Base-by-base conservation (phyloP, 805 yeast genomes). In the Citeromyces matritensis region DNA sequence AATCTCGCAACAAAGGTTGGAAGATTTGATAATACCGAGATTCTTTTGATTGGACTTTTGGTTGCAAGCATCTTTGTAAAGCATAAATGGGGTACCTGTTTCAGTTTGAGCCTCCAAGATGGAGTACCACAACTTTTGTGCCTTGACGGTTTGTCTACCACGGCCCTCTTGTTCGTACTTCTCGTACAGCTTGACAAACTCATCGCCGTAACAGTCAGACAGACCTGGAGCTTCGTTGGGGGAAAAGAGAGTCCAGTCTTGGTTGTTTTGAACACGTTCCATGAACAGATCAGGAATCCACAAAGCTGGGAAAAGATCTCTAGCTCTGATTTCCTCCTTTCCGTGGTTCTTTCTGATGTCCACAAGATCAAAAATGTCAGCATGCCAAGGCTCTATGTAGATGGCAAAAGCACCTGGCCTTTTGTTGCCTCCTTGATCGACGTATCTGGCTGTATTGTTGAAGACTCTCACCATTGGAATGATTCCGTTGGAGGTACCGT, bases 371-470 rank as follows among this genome's bases (percentile, higher is more conserved):
- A 69, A 63, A 38, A 69, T 60, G 47, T 69, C 76, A 6, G 73
- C 53, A 46, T 69, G 77, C 77, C 77, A 69, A 45, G 77, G 76
- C 51, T 69, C 77, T 32, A 69, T 47, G 49, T 69, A 69, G 33
- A 69, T 49, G 13, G 76, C 76, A 49, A 69, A 67, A 9, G 76
- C 76, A 45, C 77, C 77, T 10, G 77, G 77, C 49, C 77, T 56
- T 53, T 69, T 69, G 51, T 69, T 69, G 42, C 77, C 77, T 47
- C 77, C 77, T 51, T 69, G 77, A 44, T 69, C 77, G 28, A 69
- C 77, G 43, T 69, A 69, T 47, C 75, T 59, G 24, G 77, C 77
- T 26, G 77, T 69, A 47, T 67, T 69, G 51, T 69, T 69, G 55
- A 69, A 69, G 15, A 69, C 77, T 46, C 75, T 60, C 27, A 69